phyloP scores from a whole-genome alignment of 768 basidiomycete genomes.

The Trametes gibbosa region DNA sequence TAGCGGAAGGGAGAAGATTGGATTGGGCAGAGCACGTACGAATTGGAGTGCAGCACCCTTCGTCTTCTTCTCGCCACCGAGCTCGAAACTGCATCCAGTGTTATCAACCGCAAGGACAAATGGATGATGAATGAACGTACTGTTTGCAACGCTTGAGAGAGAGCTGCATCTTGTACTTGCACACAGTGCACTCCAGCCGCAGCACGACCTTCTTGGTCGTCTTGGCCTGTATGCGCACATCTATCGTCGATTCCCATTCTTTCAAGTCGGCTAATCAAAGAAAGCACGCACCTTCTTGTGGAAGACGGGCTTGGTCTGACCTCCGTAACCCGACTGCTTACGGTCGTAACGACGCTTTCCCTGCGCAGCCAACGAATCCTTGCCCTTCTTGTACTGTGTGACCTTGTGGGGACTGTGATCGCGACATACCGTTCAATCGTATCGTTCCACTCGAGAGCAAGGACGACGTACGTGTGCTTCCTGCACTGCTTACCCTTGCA shows the following conservation, averaged over 20 bases:
- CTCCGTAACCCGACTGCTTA: conserved; percentile 98
- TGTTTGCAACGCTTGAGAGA: conserved; percentile 99
- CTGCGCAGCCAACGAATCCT: conserved; percentile 96
- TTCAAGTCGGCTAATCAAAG: not conserved
- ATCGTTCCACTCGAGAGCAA: not conserved
- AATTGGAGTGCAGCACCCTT: conserved; percentile 95
- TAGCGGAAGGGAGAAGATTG: not conserved
- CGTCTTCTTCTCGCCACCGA: conserved; percentile 99
- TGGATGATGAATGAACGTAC: conserved; percentile 45
- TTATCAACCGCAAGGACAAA: not conserved
- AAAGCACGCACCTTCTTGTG: conserved; percentile 85
- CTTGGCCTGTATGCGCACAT: conserved; percentile 62
- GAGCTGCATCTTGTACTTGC: conserved; percentile 98
- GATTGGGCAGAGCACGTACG: conserved; percentile 54
- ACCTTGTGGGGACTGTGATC: conserved; percentile 89
- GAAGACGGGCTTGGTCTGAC: conserved; percentile 99
- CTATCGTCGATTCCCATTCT: not conserved
- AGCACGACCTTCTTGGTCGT: conserved; percentile 99
- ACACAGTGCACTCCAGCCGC: conserved; percentile 94
- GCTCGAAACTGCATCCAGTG: conserved; percentile 74
- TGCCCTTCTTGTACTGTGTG: conserved; percentile 99
- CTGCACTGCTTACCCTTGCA: conserved; percentile 97
- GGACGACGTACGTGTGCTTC: conserved; percentile 83
- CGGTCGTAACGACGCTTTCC: conserved; percentile 99
- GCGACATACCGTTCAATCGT: conserved; percentile 8